These are phyloP conservation scores for Aspergillus affinis DNA, from an alignment of 495 filamentous ascomycete species.

Conservation along the genomic window DNA sequence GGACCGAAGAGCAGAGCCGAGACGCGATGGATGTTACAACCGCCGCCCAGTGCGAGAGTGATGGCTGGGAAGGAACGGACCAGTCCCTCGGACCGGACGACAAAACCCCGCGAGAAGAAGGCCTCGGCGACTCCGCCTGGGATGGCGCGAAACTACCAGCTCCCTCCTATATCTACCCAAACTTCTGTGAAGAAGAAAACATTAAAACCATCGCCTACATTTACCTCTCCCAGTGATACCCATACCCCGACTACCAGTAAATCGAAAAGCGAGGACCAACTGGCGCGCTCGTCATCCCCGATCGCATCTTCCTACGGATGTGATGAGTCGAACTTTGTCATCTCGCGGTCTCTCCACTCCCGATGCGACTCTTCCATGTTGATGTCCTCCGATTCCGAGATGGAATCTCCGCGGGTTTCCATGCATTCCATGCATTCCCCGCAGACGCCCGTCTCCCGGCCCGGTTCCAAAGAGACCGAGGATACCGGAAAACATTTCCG, in stretches of 20 bases:
- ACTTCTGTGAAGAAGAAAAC: constrained; percentile 1
- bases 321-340: constrained; percentile 32
- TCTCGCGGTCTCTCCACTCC: constrained; percentile 27
- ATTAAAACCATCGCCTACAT: constrained; percentile 3
- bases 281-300: constrained; percentile 26
- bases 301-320: constrained; percentile 20
- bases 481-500: constrained; percentile 30
- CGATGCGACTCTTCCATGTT: constrained; percentile 35
- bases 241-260: constrained; percentile 16
- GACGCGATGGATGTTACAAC: constrained; percentile 88
- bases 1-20: constrained; percentile 65
- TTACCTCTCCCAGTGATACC: constrained; percentile 1
- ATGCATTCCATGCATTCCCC: constrained; percentile 41
- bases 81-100: constrained; percentile 32
- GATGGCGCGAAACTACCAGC: constrained; percentile 1
- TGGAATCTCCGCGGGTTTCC: constrained; percentile 30
- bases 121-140: background rate
- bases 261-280: constrained; percentile 6
- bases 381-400: constrained; percentile 34
- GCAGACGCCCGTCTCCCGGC: constrained; percentile 41
- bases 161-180: constrained; percentile 6
- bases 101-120: constrained; percentile 4
- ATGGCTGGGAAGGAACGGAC: constrained; percentile 79
- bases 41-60: constrained; percentile 76
- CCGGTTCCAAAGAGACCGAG: constrained; percentile 41